Evolutionary conservation across 140 eudicot genomes (phyloP).

Genomic region (Stevia rebaudiana): DNA sequence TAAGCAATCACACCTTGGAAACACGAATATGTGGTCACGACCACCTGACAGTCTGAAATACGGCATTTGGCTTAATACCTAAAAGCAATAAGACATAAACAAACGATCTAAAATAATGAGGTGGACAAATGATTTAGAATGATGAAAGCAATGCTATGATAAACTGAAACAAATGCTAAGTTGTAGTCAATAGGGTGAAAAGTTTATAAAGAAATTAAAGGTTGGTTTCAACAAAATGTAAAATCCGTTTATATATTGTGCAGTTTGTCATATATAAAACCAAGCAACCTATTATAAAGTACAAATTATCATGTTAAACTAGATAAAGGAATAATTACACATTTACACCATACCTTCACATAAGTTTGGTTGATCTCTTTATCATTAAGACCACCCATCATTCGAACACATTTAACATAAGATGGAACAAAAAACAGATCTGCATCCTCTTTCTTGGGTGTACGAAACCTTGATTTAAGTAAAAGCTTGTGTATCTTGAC

Average conservation of each 20-base stretch:
- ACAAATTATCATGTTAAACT: background rate
- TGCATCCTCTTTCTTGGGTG: conserved; percentile 67
- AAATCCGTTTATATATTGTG: background rate
- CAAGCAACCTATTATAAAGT: background rate
- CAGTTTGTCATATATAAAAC: background rate
- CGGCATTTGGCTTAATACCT: conserved; percentile 96
- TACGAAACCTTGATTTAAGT: conserved; percentile 73
- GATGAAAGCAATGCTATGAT: background rate
- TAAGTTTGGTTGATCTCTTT: conserved; percentile 82
- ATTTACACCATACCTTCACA: conserved; percentile 52
- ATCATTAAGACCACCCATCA: conserved; percentile 88
- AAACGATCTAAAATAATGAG: background rate
- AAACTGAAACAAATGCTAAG: background rate
- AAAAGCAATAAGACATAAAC: conserved; percentile 33
- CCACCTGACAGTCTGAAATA: conserved; percentile 89
- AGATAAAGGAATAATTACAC: background rate
- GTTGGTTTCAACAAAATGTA: background rate
- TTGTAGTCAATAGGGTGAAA: background rate
- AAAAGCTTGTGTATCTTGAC: conserved; percentile 87
- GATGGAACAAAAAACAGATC: conserved; percentile 84
- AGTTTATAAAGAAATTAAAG: background rate
- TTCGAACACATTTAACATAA: conserved; percentile 89
- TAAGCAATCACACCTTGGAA: conserved; percentile 64
- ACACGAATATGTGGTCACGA: conserved; percentile 81
- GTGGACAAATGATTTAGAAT: background rate